Percentiles rank a stretch among this genome's conserved stretches.
Conservation (phyloP, 2,329 filamentous ascomycete species). For the Epichloe sylvatica region DNA sequence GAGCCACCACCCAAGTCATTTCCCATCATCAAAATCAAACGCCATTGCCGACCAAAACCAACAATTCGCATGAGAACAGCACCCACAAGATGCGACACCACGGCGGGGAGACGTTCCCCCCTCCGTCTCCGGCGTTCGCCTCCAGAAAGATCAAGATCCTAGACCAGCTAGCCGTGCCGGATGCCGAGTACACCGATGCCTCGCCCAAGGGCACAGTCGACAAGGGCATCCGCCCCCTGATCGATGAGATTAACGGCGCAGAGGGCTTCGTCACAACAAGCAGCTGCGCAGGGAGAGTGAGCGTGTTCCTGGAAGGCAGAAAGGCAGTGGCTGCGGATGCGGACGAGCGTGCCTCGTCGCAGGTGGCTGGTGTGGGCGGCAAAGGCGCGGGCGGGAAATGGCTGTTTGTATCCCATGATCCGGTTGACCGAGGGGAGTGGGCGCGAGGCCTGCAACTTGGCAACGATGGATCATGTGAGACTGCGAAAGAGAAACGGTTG, state of each 20-base stretch:
- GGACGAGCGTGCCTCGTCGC: conserved; percentile 9
- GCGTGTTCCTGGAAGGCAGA: conserved; percentile 73
- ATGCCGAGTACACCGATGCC: conserved; percentile 61
- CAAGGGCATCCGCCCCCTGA: conserved; percentile 59
- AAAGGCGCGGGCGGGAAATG: conserved; percentile 76
- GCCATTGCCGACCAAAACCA: neutral
- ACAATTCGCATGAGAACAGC: neutral
- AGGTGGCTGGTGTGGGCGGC: conserved; percentile 54
- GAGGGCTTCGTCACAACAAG: conserved; percentile 79
- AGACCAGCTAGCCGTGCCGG: conserved; percentile 51
- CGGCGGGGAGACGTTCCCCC: conserved; percentile 11
- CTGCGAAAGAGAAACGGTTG: conserved; percentile 26
- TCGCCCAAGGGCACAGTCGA: conserved; percentile 87
- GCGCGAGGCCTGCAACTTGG: conserved; percentile 15
- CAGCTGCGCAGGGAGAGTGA: conserved; percentile 78
- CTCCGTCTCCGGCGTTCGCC: conserved; percentile 30
- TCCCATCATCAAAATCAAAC: neutral
- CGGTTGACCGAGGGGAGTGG: conserved; percentile 24
- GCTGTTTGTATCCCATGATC: conserved; percentile 79
- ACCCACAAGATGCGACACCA: conserved; percentile 13
- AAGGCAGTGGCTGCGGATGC: conserved; percentile 21
- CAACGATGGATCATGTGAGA: neutral
- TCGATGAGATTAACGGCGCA: conserved; percentile 61
- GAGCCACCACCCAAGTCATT: too few relatives aligned
- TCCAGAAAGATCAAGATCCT: conserved; percentile 62